Percentiles rank a stretch among this genome's conserved stretches.
phyloP scores from a whole-genome alignment of 2,329 filamentous ascomycete genomes.

The Penicillium concentricum region DNA sequence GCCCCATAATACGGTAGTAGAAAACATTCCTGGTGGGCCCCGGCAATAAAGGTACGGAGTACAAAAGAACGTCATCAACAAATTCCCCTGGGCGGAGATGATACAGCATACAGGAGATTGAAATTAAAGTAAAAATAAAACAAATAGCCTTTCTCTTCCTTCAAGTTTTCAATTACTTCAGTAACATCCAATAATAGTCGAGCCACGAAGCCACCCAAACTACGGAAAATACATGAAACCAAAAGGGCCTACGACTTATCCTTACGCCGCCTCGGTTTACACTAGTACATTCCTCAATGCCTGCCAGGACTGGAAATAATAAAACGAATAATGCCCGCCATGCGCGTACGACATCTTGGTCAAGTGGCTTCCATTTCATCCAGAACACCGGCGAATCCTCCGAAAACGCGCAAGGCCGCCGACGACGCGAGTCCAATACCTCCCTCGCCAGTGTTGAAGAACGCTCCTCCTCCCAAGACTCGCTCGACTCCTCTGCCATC shows the following conservation, averaged over 20 bases:
- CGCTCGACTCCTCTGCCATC: slow-evolving; percentile 22
- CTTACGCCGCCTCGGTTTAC: slow-evolving; percentile 13
- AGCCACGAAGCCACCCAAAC: not conserved
- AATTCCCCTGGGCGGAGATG: slow-evolving; percentile 2
- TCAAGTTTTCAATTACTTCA: too few relatives aligned
- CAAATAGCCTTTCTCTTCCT: not conserved
- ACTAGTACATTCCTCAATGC: slow-evolving; percentile 27
- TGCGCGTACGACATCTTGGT: slow-evolving; percentile 37
- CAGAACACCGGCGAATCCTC: slow-evolving; percentile 26
- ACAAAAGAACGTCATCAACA: slow-evolving; percentile 2
- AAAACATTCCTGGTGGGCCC: not conserved
- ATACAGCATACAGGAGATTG: not conserved
- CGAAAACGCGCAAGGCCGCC: slow-evolving; percentile 26
- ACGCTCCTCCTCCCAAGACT: slow-evolving; percentile 24
- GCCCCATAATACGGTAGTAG: too few relatives aligned
- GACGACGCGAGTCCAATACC: slow-evolving; percentile 34
- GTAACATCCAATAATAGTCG: slow-evolving; percentile 6
- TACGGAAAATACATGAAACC: slow-evolving; percentile 20
- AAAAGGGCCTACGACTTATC: slow-evolving; percentile 1
- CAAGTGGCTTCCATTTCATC: slow-evolving; percentile 32
- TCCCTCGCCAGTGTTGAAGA: slow-evolving; percentile 35
- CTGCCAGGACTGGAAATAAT: slow-evolving; percentile 20
- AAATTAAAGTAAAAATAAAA: not conserved
- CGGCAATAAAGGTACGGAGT: not conserved
- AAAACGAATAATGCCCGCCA: slow-evolving; percentile 37